A percentile compares a stretch with the other conserved stretches of the same genome.
phyloP scores from a whole-genome alignment of 345 rosid species.

The Acer negundo region DNA sequence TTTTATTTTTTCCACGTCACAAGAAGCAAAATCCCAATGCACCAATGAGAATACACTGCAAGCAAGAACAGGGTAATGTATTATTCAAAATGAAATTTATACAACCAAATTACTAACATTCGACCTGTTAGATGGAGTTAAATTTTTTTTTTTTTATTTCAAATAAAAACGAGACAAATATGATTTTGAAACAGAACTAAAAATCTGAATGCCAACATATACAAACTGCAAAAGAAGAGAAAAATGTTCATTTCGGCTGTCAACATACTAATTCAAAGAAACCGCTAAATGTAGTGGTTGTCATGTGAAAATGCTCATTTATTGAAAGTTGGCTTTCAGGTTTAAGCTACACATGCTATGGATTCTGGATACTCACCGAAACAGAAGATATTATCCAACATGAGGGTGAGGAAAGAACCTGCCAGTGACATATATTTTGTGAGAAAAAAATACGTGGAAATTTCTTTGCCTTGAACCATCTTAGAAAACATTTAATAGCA shows the following conservation, averaged over 20 bases:
- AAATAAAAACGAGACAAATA: not conserved
- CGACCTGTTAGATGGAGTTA: too few relatives aligned
- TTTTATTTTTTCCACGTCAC: slow-evolving; percentile 56
- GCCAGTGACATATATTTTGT: slow-evolving; percentile 16
- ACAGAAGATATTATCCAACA: slow-evolving; percentile 44
- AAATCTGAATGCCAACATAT: not conserved
- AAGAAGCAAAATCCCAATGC: slow-evolving; percentile 77
- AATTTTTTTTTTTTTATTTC: too few relatives aligned
- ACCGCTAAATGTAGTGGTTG: not conserved
- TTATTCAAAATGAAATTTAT: not conserved
- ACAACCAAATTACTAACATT: not conserved
- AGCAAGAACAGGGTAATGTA: not conserved
- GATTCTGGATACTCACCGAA: slow-evolving; percentile 1
- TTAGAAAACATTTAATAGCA: not conserved
- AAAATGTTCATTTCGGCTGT: not conserved
- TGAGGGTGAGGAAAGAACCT: slow-evolving; percentile 88
- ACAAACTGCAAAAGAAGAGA: not conserved
- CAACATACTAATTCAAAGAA: not conserved
- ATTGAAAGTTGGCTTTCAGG: not conserved
- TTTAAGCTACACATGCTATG: not conserved
- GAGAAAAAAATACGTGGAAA: not conserved
- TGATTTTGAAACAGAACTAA: not conserved
- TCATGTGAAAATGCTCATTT: not conserved
- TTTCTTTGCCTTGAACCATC: not conserved
- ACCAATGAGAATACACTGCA: slow-evolving; percentile 84